Conservation (phyloP, 345 rosid species). For the Rhodamnia argentea region DNA sequence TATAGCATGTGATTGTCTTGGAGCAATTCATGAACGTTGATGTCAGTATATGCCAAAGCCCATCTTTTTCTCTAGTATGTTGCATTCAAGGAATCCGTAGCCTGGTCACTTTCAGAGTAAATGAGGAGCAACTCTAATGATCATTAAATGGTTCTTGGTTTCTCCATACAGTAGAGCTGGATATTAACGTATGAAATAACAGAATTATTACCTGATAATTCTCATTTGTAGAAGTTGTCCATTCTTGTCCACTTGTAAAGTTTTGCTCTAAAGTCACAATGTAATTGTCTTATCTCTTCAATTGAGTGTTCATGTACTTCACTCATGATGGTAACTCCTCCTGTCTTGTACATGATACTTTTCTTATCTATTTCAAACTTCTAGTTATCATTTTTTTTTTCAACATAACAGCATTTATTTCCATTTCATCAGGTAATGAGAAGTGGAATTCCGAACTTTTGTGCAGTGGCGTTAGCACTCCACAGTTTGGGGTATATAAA, state of each 20-base stretch:
- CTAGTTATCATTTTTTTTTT: not conserved
- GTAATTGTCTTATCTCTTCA: not conserved
- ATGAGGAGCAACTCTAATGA: not conserved
- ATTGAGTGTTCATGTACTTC: not conserved
- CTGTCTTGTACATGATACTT: not conserved
- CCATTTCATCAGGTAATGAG: constrained; percentile 52
- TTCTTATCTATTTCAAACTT: not conserved
- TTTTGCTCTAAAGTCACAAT: not conserved
- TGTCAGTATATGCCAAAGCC: not conserved
- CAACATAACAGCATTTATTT: not conserved
- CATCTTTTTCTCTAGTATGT: not conserved
- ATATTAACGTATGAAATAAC: not conserved
- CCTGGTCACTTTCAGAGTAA: not conserved
- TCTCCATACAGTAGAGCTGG: not conserved
- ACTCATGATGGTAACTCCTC: not conserved
- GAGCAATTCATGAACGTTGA: not conserved
- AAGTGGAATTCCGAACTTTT: constrained; percentile 89
- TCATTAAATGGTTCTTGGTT: not conserved
- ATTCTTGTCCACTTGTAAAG: not conserved
- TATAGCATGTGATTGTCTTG: not conserved
- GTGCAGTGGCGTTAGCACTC: constrained; percentile 88
- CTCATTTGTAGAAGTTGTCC: not conserved
- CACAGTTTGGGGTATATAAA: constrained; percentile 58
- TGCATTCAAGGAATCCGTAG: not conserved
- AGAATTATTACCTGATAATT: not conserved